Evolutionary conservation across 371 early-diverging fungal species (phyloP), one percentile per base, ranked within the genome.

Genomic region (Umbelopsis sp.): DNA sequence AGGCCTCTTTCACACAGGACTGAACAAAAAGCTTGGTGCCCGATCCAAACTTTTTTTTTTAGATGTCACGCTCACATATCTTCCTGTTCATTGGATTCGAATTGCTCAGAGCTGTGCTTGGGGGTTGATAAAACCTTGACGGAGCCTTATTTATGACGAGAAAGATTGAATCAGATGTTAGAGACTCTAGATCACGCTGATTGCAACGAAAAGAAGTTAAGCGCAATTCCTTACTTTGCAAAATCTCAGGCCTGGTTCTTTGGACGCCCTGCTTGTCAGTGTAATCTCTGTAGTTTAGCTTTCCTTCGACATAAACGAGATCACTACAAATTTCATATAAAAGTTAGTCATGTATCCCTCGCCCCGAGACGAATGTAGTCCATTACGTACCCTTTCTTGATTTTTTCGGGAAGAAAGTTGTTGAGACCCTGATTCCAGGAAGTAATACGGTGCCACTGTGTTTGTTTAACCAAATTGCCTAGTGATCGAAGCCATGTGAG

Each of bases 251-350:
- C 65, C 79, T 77, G 52, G 85, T 80, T 68, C 81, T 84, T 46
- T 83, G 73, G 32, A 80, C 70, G 50, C 87, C 89, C 7, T 90
- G 88, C 74, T 86, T 87, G 72, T 88, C 85, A 20, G 84, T 86
- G 70, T 81, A 91, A 7, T 83, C 78, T 32, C 69, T 79, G 72
- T 89, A 89, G 44, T 86, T 85, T 63, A 90, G 76, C 10, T 72
- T 70, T 22, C 90, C 90, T 69, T 87, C 88, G 20, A 90, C 86
- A 75, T 83, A 87, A 12, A 90, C 86, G 62, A 85, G 76, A 66
- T 86, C 87, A 62, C 90, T 84, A 18, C 1, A 16, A 10, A 35
- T 35, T 25, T 16, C 37, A 62, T 22, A 22, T 22, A 22, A 22
- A 35, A 65, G 45, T 16, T 65, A 25, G 45, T n/a, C 25, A 65